A percentile compares a stretch with the other conserved stretches of the same genome.
phyloP scores from a whole-genome alignment of 1,284 basidiomycete species.

The Leccinum griseonigrum region DNA sequence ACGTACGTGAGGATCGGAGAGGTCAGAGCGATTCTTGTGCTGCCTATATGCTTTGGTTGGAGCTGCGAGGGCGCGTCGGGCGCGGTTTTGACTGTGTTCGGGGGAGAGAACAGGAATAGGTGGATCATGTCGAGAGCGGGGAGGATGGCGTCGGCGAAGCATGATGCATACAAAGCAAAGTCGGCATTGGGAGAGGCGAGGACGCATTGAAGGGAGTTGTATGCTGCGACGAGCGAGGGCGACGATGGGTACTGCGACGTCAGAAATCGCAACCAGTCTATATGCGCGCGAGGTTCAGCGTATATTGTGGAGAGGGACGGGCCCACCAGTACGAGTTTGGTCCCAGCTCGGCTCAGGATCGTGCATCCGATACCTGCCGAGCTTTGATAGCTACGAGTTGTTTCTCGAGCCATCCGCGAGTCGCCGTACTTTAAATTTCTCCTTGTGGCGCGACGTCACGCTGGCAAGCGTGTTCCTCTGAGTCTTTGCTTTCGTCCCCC shows the following conservation, averaged over 20 bases:
- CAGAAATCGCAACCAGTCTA: no score
- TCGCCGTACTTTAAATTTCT: slow-evolving; percentile 94
- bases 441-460: slow-evolving; percentile 40
- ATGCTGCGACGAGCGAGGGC: slow-evolving; percentile 9
- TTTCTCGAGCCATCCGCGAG: slow-evolving; percentile 55
- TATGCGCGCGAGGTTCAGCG: no score
- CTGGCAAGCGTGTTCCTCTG: neutral
- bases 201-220: slow-evolving; percentile 21
- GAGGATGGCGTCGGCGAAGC: slow-evolving; percentile 20
- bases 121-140: slow-evolving; percentile 20
- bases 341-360: no score
- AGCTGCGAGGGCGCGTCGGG: no score
- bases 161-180: slow-evolving; percentile 4
- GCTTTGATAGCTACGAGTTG: no score
- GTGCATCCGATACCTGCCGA: no score
- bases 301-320: no score
- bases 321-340: no score
- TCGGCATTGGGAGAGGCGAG: slow-evolving; percentile 14
- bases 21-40: no score
- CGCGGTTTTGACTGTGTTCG: no score
- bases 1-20: no score
- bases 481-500: slow-evolving; percentile 9
- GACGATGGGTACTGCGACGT: slow-evolving; percentile 15
- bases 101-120: slow-evolving; percentile 23
- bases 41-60: no score